phyloP scores from a whole-genome alignment of 768 basidiomycete species.

The Mycena pura region DNA sequence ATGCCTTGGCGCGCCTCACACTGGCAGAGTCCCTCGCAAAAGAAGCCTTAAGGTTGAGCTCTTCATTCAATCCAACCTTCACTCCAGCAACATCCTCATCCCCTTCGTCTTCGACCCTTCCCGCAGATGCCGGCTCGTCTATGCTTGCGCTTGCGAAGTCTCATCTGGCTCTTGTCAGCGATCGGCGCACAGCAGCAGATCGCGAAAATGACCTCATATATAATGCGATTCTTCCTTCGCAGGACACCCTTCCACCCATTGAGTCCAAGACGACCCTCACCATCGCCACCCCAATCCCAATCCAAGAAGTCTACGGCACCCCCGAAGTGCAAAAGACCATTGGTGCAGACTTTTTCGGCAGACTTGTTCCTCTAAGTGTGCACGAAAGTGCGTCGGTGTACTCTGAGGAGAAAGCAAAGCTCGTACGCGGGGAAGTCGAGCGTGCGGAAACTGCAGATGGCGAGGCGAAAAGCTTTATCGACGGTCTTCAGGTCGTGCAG shows the following conservation, averaged over 20 bases:
- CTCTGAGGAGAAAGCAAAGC: slow-evolving; percentile 98
- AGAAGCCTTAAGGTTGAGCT: slow-evolving; percentile 66
- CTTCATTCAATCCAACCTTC: slow-evolving; percentile 24
- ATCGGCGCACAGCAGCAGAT: slow-evolving; percentile 75
- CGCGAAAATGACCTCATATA: slow-evolving; percentile 98
- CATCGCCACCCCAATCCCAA: slow-evolving; percentile 85
- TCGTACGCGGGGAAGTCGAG: slow-evolving; percentile 89
- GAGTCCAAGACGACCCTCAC: slow-evolving; percentile 67
- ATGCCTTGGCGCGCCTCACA: slow-evolving; percentile 79
- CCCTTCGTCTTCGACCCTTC: slow-evolving; percentile 78
- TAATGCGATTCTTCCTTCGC: slow-evolving; percentile 84
- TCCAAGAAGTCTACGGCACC: slow-evolving; percentile 91
- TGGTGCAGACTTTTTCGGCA: slow-evolving; percentile 87
- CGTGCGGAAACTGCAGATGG: slow-evolving; percentile 83
- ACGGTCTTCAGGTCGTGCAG: slow-evolving; percentile 80
- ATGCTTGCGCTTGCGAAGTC: slow-evolving; percentile 85
- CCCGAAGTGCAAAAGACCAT: slow-evolving; percentile 95
- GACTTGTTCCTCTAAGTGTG: slow-evolving; percentile 89
- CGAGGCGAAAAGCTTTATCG: slow-evolving; percentile 79
- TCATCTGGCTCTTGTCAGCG: slow-evolving; percentile 77
- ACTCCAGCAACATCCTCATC: slow-evolving; percentile 45
- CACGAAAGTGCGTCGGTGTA: slow-evolving; percentile 97
- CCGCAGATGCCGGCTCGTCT: slow-evolving; percentile 82
- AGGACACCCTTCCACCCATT: slow-evolving; percentile 78
- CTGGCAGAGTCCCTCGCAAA: slow-evolving; percentile 82